Conservation (phyloP, 2,329 filamentous ascomycete genomes). For the Lachnellula arida region DNA sequence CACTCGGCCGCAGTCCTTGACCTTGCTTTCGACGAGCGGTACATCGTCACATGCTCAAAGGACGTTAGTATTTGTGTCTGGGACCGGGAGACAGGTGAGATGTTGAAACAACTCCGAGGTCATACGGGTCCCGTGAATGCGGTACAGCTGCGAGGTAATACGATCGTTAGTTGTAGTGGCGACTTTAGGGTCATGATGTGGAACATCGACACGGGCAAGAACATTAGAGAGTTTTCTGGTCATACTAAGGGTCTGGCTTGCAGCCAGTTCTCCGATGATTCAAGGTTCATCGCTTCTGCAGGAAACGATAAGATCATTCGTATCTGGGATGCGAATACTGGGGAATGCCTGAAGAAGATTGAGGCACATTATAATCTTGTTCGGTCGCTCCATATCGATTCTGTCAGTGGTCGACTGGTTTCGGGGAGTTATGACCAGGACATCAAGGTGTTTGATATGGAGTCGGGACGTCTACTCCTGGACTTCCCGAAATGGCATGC, state of each 20-base stretch:
- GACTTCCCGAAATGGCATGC: constrained; percentile 93
- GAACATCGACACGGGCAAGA: constrained; percentile 85
- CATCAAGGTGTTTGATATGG: constrained; percentile 90
- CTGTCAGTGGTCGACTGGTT: constrained; percentile 76
- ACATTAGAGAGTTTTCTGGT: constrained; percentile 83
- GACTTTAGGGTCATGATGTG: constrained; percentile 92
- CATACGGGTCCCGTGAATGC: constrained; percentile 94
- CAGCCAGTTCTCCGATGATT: constrained; percentile 93
- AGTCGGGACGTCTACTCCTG: constrained; percentile 70
- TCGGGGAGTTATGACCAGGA: constrained; percentile 94
- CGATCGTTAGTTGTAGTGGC: constrained; percentile 88
- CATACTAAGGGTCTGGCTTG: constrained; percentile 93
- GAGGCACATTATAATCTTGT: constrained; percentile 82
- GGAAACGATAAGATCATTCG: constrained; percentile 95
- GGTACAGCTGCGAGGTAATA: constrained; percentile 88
- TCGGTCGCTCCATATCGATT: constrained; percentile 86
- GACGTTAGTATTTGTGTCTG: constrained; percentile 92
- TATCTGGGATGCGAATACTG: constrained; percentile 91
- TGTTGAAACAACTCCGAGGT: constrained; percentile 75
- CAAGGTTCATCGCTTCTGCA: constrained; percentile 86
- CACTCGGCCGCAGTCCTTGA: constrained; percentile 90
- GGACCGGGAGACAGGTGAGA: constrained; percentile 73
- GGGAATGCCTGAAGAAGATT: constrained; percentile 75
- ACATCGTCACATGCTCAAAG: constrained; percentile 97
- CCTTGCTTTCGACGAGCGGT: constrained; percentile 83